Percentiles rank a stretch among this genome's conserved stretches.
Conservation (phyloP, 345 rosid species). For the Citrus unshiu region DNA sequence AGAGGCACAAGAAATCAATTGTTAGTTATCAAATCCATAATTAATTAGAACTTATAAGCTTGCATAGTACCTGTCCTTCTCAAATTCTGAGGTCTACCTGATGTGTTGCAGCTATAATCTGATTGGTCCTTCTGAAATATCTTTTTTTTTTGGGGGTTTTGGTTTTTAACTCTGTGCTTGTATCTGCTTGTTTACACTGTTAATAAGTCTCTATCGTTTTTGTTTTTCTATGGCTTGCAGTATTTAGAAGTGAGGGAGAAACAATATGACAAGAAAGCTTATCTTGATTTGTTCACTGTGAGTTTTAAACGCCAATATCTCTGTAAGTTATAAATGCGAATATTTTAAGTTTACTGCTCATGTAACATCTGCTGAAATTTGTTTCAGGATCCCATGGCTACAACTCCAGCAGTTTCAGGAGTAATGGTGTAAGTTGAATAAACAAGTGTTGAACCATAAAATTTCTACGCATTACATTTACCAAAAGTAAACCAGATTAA, state of each 20-base stretch:
- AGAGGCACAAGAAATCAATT: not conserved
- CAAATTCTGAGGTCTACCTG: not conserved
- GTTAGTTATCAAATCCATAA: not conserved
- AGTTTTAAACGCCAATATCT: conserved; percentile 17
- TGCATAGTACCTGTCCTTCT: not conserved
- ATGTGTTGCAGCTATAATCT: not conserved
- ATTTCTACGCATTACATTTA: not conserved
- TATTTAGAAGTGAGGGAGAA: conserved; percentile 85
- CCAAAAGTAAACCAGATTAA: conserved; percentile 1
- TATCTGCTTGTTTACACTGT: not conserved
- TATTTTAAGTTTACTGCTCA: not conserved
- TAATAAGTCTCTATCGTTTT: conserved; percentile 2
- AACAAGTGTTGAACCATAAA: not conserved
- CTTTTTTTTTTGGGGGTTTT: not conserved
- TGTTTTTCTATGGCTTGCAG: conserved; percentile 28
- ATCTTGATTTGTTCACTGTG: conserved; percentile 77
- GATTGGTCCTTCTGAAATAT: not conserved
- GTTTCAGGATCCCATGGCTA: conserved; percentile 57
- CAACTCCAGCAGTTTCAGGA: conserved; percentile 67
- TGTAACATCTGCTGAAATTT: conserved; percentile 14
- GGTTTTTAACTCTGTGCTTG: not conserved
- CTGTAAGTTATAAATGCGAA: not conserved
- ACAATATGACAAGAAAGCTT: conserved; percentile 85
- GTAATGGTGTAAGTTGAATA: conserved; percentile 72
- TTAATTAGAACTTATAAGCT: not conserved